phyloP scores from a whole-genome alignment of 2,329 filamentous ascomycete genomes.

The Fusarium sp. region DNA sequence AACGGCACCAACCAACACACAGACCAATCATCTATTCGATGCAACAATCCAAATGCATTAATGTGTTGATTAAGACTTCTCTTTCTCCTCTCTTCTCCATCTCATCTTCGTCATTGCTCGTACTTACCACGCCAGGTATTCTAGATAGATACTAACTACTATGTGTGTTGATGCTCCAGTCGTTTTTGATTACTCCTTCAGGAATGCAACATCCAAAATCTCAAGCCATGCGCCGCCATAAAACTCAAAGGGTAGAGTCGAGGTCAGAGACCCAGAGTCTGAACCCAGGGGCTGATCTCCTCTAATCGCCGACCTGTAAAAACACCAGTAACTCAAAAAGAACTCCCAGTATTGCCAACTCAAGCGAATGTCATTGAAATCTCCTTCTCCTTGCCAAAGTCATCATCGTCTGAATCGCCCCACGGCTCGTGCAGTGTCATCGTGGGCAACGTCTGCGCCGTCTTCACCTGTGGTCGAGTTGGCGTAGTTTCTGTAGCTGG shows the following conservation, averaged over 20 bases:
- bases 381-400: constrained; percentile 79
- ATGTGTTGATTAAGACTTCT: constrained; percentile 9
- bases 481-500: constrained; percentile 50
- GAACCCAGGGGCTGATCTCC: not conserved
- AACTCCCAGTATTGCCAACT: constrained; percentile 13
- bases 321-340: constrained; percentile 30
- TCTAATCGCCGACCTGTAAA: constrained; percentile 21
- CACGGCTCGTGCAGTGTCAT: constrained; percentile 72
- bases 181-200: constrained; percentile 24
- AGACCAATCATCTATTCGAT: not conserved
- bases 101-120: constrained; percentile 25
- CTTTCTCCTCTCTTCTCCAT: not conserved
- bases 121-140: constrained; percentile 17
- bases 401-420: constrained; percentile 75
- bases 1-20: constrained; percentile 2
- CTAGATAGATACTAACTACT: constrained; percentile 25
- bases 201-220: constrained; percentile 35
- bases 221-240: constrained; percentile 18
- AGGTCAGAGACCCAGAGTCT: not conserved
- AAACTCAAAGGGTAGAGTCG: constrained; percentile 5
- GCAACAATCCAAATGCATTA: constrained; percentile 6
- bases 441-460: constrained; percentile 63
- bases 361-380: constrained; percentile 86
- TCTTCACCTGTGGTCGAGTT: constrained; percentile 48
- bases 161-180: constrained; percentile 27